Base-by-base conservation (phyloP, 1,284 basidiomycete genomes). In the Chalciporus piperatoides region DNA sequence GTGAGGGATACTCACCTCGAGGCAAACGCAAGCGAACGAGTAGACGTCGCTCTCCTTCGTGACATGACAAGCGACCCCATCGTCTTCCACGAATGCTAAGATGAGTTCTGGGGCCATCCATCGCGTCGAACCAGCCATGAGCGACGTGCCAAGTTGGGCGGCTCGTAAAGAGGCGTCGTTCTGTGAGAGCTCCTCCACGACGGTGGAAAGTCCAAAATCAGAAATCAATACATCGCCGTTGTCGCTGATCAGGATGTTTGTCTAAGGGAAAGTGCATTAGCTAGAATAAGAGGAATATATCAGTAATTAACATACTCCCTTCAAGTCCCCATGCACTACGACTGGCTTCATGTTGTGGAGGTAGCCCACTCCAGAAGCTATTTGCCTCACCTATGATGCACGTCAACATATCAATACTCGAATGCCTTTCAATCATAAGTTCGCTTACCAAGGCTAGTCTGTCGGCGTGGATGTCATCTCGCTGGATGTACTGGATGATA, bases 121-220 rank as follows among this genome's bases (percentile, higher is more conserved):
- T 15, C 69, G 63, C 41, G 62, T 68, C 17, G 79, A 79, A 0
- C 80, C 80, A 2, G 73, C 77, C 47, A 79, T 74, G 55, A 77
- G 69, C 0, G 79, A 80, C 0, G 79, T 73, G 15, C 65, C 67
- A 6, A 68, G 59, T 28, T 69, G 68, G 4, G 57, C 53, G 4
- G 57, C 53, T 7, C 64, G 64, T 41, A 62, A 27, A 3, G 51
- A 33, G 0, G 48, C 41, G 14, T 67, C 64, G 5, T 67, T 60
- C 36, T 71, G 69, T 15, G 71, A 67, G 30, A 80, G 64, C 24
- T 80, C 78, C 57, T 79, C 79, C 47, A 79, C 68, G 44, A 81
- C 77, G 44, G 75, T 78, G 12, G 78, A 79, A 4, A 82, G 61
- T 1, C 81, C 81, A 49, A 82, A 82, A 56, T 82, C 81, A 0